These are phyloP conservation scores for Aspergillus unguis DNA, from an alignment of 2,329 filamentous ascomycete genomes.

Conservation along the genomic window DNA sequence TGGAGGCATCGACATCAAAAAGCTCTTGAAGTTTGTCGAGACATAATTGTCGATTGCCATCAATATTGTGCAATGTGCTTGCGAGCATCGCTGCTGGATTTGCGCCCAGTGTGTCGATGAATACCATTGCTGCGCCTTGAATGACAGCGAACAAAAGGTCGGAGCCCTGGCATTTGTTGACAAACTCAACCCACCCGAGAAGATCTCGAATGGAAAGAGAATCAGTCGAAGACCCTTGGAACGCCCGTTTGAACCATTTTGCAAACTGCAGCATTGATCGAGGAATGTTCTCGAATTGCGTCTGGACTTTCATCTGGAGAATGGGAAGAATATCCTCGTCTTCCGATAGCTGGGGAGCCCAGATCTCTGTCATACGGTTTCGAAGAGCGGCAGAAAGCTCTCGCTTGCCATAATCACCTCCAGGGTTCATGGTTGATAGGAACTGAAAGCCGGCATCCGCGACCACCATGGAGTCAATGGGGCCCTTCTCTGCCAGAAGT, in stretches of 20 bases:
- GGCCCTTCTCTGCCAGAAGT: constrained; percentile 88
- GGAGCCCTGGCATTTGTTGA: constrained; percentile 62
- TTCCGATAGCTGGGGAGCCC: constrained; percentile 86
- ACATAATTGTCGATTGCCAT: constrained; percentile 69
- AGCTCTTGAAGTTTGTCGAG: constrained; percentile 68
- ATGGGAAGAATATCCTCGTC: constrained; percentile 85
- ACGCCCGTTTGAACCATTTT: constrained; percentile 84
- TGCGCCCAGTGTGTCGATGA: constrained; percentile 89
- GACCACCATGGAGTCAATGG: constrained; percentile 73
- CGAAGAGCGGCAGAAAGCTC: constrained; percentile 91
- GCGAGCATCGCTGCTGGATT: constrained; percentile 87
- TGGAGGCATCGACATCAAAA: constrained; percentile 59
- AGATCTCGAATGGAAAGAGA: constrained; percentile 91
- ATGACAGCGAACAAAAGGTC: constrained; percentile 56
- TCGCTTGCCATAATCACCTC: constrained; percentile 96
- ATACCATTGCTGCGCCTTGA: constrained; percentile 92
- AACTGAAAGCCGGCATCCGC: constrained; percentile 85
- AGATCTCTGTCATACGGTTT: constrained; percentile 98
- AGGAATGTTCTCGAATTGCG: constrained; percentile 57
- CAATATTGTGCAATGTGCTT: constrained; percentile 65
- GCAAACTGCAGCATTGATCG: constrained; percentile 78
- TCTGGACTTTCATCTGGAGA: constrained; percentile 68
- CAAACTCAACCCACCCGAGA: constrained; percentile 87
- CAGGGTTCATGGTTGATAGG: constrained; percentile 98
- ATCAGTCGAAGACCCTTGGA: constrained; percentile 68